A percentile compares a stretch with the other conserved stretches of the same genome.
Conservation (phyloP, 1,284 basidiomycete species). For the Megacollybia platyphylla region DNA sequence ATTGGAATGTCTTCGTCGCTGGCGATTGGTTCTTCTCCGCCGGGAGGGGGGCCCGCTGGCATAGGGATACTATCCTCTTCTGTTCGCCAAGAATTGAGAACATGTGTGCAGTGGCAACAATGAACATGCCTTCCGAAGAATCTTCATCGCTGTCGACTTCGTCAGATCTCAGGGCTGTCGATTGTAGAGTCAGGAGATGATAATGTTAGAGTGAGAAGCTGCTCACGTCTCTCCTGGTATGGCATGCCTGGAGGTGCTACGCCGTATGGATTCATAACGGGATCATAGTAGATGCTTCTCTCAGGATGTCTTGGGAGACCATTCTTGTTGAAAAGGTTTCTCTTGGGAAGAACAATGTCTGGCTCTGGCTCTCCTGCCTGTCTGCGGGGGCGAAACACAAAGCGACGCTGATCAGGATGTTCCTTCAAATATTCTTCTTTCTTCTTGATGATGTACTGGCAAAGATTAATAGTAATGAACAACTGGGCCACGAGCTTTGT, state of each 20-base stretch:
- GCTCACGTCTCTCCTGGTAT: slow-evolving; percentile 74
- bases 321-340: slow-evolving; percentile 68
- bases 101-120: neutral
- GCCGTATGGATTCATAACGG: slow-evolving; percentile 87
- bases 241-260: slow-evolving; percentile 97
- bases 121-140: slow-evolving; percentile 5
- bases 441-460: slow-evolving; percentile 47
- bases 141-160: slow-evolving; percentile 53
- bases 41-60: slow-evolving; percentile 70
- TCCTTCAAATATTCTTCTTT: slow-evolving; percentile 86
- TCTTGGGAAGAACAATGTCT: slow-evolving; percentile 29
- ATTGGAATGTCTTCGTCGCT: slow-evolving; percentile 77
- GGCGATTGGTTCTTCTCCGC: slow-evolving; percentile 27
- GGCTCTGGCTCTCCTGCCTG: slow-evolving; percentile 27
- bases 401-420: slow-evolving; percentile 78
- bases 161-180: slow-evolving; percentile 43
- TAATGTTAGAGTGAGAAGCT: neutral
- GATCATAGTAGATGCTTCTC: slow-evolving; percentile 86
- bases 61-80: slow-evolving; percentile 47
- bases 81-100: slow-evolving; percentile 6
- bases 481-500: too few relatives aligned
- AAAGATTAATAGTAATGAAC: too few relatives aligned
- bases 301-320: slow-evolving; percentile 79
- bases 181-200: slow-evolving; percentile 3
- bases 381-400: slow-evolving; percentile 52